Conservation (phyloP, 768 basidiomycete genomes). For the Podaxis rugospora region DNA sequence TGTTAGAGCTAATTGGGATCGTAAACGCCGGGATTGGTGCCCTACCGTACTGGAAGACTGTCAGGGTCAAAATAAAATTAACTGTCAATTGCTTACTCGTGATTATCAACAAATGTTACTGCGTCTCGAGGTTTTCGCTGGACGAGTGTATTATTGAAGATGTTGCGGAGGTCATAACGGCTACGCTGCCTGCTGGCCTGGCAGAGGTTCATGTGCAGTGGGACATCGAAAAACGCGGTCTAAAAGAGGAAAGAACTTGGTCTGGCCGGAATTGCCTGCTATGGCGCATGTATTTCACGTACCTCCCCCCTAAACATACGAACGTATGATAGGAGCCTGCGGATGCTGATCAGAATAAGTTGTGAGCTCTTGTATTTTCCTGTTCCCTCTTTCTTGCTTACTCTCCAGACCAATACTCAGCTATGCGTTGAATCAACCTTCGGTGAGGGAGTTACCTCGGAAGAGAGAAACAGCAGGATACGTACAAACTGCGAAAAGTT, state of each 20-base stretch:
- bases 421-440: conserved; percentile 29
- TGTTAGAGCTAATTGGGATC: background rate
- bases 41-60: conserved; percentile 53
- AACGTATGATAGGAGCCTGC: conserved; percentile 50
- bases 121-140: conserved; percentile 70
- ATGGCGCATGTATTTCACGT: conserved; percentile 10
- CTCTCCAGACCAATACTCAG: conserved; percentile 84
- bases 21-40: background rate
- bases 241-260: conserved; percentile 23
- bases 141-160: conserved; percentile 69
- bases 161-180: conserved; percentile 70
- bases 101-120: conserved; percentile 89
- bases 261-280: conserved; percentile 1
- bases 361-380: background rate
- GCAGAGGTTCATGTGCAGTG: conserved; percentile 81
- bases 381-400: conserved; percentile 25
- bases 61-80: conserved; percentile 6
- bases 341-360: conserved; percentile 31
- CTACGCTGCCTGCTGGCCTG: conserved; percentile 65
- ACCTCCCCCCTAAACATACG: conserved; percentile 65
- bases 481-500: conserved; percentile 57
- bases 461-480: background rate
- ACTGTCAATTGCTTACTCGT: conserved; percentile 55
- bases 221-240: conserved; percentile 90
- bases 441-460: background rate